Evolutionary conservation across 148 eudicot species (phyloP).

Genomic region (Oxyria digyna): DNA sequence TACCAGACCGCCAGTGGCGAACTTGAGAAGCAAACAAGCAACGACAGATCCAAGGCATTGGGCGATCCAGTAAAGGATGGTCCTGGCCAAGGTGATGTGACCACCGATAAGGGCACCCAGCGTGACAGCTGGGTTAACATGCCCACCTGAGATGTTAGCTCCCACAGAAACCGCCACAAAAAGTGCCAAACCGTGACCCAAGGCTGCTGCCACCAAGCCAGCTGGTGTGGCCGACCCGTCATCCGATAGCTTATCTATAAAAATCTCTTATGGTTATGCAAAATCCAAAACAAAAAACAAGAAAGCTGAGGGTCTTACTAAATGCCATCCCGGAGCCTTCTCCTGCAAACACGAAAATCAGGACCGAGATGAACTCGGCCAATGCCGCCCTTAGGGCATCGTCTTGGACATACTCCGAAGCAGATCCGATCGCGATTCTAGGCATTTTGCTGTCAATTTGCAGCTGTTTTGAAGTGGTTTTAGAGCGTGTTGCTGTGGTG

Average conservation of each 20-base stretch:
- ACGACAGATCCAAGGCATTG: constrained; percentile 67
- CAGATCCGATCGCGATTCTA: constrained; percentile 27
- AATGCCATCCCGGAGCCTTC: constrained; percentile 54
- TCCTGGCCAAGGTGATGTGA: constrained; percentile 37
- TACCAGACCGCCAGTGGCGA: constrained; percentile 63
- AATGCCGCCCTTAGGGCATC: constrained; percentile 35
- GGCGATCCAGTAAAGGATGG: constrained; percentile 51
- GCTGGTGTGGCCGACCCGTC: constrained; percentile 49
- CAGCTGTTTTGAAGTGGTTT: neutral
- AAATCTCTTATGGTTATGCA: neutral
- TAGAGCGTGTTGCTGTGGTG: neutral
- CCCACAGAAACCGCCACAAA: constrained; percentile 68
- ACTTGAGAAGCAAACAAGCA: constrained; percentile 67
- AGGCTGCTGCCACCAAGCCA: constrained; percentile 56
- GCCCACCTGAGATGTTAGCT: constrained; percentile 76
- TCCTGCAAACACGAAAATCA: constrained; percentile 54
- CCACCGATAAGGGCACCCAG: constrained; percentile 74
- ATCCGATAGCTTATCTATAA: constrained; percentile 44
- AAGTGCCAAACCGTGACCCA: constrained; percentile 58
- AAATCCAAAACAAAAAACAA: neutral
- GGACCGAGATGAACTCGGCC: constrained; percentile 44
- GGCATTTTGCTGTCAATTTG: constrained; percentile 20
- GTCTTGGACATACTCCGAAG: constrained; percentile 26
- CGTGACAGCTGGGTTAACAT: constrained; percentile 78
- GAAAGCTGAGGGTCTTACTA: neutral